Base-by-base conservation (phyloP, 1,139 yeast species). In the Geotrichum australiense region DNA sequence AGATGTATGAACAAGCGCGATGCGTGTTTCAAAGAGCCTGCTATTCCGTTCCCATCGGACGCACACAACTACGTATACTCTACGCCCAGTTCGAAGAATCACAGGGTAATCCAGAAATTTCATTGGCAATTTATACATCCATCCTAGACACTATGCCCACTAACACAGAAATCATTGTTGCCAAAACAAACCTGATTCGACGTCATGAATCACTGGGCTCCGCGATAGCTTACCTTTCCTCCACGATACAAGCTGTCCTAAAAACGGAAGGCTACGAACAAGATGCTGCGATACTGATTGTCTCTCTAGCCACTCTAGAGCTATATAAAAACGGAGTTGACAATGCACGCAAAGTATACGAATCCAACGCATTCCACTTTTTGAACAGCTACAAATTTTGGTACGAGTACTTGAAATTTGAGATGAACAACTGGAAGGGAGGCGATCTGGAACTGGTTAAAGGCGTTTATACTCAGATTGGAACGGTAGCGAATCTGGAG, bases 51-150 rank as follows among this genome's bases (percentile, higher is more conserved):
- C 67, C 68, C 4, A 47, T 59, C 14, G 59, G 62, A 7, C 49
- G 66, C 18, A 53, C 61, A 3, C 53, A 53, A n/a, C 42, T 62
- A 15, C 53, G 68, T 34, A 52, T 54, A 27, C 51, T 53, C 4
- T 61, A 52, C 42, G 67, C 66, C 2, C 49, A 51, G 21, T 54
- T 60, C 42, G 57, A 56, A 36, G 63, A 60, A 42, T 41, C 57
- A 2, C 51, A 40, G 20, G 62, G 60, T 5, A 50, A 58, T 15
- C 19, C 46, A 8, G 58, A 51, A 3, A 43, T 50, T 3, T 65
- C 68, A 2, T 44, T 51, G 31, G 52, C 48, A 7, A 51, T 63
- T 16, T 56, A 54, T 39, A 47, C 48, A 24, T 40, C 53, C 8
- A 49, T 61, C 3, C 47, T 63, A 20, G 54, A 50, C 10, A 51